Conservation (phyloP, 164 flowering plant species). For the Chloranthus sessilifolius region DNA sequence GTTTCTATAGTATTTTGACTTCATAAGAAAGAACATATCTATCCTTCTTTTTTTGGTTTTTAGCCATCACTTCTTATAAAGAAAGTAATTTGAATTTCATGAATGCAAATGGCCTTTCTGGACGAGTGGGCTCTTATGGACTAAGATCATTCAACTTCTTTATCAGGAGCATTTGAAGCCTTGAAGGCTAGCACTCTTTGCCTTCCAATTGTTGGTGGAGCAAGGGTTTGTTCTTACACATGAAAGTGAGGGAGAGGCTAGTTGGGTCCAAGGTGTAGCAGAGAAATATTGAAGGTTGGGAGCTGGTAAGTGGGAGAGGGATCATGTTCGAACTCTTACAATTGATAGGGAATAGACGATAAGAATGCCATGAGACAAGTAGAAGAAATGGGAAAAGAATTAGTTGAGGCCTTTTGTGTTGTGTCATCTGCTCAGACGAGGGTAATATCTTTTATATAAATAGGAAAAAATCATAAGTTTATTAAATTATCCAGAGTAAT, state of each 20-base stretch:
- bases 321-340: conserved; percentile 50
- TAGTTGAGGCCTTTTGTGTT: conserved; percentile 51
- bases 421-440: conserved; percentile 66
- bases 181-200: conserved; percentile 90
- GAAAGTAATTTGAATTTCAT: too few species aligned
- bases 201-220: conserved; percentile 79
- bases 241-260: too few species aligned
- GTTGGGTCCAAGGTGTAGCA: too few species aligned
- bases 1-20: too few species aligned
- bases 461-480: too few species aligned
- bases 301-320: too few species aligned
- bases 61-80: too few species aligned
- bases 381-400: conserved; percentile 67
- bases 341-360: conserved; percentile 59
- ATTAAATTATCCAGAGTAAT: too few species aligned
- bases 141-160: conserved; percentile 54
- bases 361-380: conserved; percentile 57
- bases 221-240: conserved; percentile 47
- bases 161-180: conserved; percentile 81
- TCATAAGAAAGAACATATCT: too few species aligned
- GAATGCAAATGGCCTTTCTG: conserved; percentile 43
- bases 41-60: too few species aligned
- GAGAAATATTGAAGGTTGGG: too few species aligned
- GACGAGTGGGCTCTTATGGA: conserved; percentile 83
- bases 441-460: too few species aligned